These are phyloP conservation scores for Somion occarium DNA, from an alignment of 1,284 basidiomycete species.

Conservation along the genomic window DNA sequence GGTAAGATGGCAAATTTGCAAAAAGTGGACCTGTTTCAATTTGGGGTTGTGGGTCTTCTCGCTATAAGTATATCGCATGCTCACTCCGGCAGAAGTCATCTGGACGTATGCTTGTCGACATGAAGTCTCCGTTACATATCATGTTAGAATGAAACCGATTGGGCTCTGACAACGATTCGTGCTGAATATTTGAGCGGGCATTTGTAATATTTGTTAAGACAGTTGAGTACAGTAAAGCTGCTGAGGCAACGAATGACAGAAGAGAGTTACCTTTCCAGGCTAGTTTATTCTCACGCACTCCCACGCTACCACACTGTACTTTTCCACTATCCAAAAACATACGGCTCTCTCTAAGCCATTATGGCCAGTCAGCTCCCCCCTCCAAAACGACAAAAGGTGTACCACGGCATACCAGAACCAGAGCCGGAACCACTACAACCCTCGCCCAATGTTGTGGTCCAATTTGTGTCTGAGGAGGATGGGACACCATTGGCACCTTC, in stretches of 20 bases:
- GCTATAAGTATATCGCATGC: slow-evolving; percentile 84
- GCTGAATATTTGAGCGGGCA: too few relatives aligned
- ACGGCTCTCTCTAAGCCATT: background rate
- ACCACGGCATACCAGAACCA: slow-evolving; percentile 68
- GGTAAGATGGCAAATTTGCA: slow-evolving; percentile 76
- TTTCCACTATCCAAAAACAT: background rate
- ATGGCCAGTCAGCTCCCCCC: slow-evolving; percentile 85
- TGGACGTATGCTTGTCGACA: too few relatives aligned
- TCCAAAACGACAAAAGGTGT: slow-evolving; percentile 79
- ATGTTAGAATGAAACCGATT: too few relatives aligned
- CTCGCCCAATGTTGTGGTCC: slow-evolving; percentile 75
- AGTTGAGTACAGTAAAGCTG: too few relatives aligned
- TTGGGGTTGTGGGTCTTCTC: slow-evolving; percentile 59
- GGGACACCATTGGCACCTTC: slow-evolving; percentile 78
- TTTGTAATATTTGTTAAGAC: too few relatives aligned
- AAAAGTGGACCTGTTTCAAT: slow-evolving; percentile 77
- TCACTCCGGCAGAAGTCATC: slow-evolving; percentile 86
- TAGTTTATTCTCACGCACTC: background rate
- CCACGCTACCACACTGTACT: too few relatives aligned
- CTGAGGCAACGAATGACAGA: background rate
- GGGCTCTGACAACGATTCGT: too few relatives aligned
- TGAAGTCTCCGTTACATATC: too few relatives aligned
- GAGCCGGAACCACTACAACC: slow-evolving; percentile 50
- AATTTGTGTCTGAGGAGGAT: slow-evolving; percentile 88
- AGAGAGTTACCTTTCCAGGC: background rate